A percentile compares a stretch with the other conserved stretches of the same genome.
Conservation (phyloP, 441 rosid species). For the Populus hybrid region DNA sequence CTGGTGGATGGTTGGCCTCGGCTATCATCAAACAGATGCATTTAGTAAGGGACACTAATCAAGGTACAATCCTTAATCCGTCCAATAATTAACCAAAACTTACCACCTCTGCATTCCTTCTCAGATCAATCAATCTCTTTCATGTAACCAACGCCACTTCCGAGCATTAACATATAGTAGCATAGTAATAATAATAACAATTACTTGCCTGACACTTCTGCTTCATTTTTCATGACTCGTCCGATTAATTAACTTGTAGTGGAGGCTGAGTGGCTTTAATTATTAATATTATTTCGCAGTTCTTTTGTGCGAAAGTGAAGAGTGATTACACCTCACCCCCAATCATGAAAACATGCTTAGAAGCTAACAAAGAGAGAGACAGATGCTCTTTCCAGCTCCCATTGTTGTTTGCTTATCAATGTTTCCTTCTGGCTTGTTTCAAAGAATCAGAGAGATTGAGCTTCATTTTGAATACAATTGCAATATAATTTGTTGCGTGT, state of each 20-base stretch:
- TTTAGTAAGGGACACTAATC: neutral
- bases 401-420: constrained; percentile 23
- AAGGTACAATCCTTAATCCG: neutral
- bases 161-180: neutral
- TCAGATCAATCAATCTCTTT: constrained; percentile 9
- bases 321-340: constrained; percentile 32
- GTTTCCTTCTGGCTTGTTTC: constrained; percentile 8
- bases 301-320: constrained; percentile 24
- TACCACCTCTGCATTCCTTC: neutral
- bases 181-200: neutral
- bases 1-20: neutral
- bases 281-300: neutral
- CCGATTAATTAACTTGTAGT: constrained; percentile 1
- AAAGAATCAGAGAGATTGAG: neutral
- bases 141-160: constrained; percentile 20
- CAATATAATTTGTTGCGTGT: neutral
- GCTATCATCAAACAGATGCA: neutral
- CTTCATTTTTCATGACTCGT: constrained; percentile 12
- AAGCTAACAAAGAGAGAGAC: constrained; percentile 46
- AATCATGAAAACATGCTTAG: constrained; percentile 76
- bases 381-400: constrained; percentile 24
- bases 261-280: neutral
- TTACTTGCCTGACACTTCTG: constrained; percentile 11
- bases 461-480: neutral
- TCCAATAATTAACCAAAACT: neutral